Percentiles rank a stretch among this genome's conserved stretches.
Conservation (phyloP, 129 eudicot species). For the Ambrosia trifida region DNA sequence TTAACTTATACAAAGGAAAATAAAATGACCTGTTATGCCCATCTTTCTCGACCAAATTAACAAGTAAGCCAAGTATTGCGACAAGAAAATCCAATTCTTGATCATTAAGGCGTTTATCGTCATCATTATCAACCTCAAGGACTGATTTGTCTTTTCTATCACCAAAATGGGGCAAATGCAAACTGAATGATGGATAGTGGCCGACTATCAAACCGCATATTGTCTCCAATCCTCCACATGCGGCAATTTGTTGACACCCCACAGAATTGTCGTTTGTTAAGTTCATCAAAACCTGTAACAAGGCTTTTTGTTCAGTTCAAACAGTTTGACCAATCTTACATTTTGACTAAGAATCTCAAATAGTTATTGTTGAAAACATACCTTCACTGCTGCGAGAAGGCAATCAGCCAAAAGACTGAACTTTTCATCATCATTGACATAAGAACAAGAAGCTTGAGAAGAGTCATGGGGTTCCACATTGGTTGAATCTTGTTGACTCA, state of each 20-base stretch:
- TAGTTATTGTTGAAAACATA: conserved; percentile 17
- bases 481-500: conserved; percentile 56
- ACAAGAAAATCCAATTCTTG: conserved; percentile 89
- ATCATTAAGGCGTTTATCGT: conserved; percentile 58
- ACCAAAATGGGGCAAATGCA: conserved; percentile 32
- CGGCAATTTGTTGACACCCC: conserved; percentile 95
- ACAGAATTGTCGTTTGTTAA: conserved; percentile 78
- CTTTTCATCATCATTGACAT: conserved; percentile 46
- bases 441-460: conserved; percentile 52
- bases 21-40: conserved; percentile 65
- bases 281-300: conserved; percentile 84
- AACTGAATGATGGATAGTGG: conserved; percentile 76
- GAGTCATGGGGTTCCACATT: conserved; percentile 41
- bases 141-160: conserved; percentile 45
- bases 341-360: neutral
- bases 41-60: conserved; percentile 87
- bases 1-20: neutral
- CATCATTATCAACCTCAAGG: conserved; percentile 33
- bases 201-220: conserved; percentile 75
- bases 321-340: neutral
- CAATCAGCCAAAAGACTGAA: conserved; percentile 70
- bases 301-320: conserved; percentile 10
- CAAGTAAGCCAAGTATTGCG: conserved; percentile 88
- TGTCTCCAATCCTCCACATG: conserved; percentile 80
- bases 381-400: conserved; percentile 85